Evolutionary conservation across 2,329 filamentous ascomycete species (phyloP).

Genomic region (Cryphonectria parasitica): DNA sequence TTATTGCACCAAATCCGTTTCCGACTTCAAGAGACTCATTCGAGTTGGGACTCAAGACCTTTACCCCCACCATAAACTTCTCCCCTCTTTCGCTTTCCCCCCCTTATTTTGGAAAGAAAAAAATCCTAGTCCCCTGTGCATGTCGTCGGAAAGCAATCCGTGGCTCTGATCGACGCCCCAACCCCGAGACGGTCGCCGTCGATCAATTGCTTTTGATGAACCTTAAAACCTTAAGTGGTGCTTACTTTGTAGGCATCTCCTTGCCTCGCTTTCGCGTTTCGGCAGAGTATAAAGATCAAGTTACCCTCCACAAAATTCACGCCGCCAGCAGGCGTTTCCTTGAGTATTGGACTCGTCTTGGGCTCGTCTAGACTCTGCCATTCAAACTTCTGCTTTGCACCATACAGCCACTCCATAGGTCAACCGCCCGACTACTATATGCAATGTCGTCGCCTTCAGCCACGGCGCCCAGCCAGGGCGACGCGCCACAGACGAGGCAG

Average conservation of each 20-base stretch:
- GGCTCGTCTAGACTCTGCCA: not conserved
- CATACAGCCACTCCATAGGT: not conserved
- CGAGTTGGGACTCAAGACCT: not conserved
- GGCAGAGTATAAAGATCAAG: not conserved
- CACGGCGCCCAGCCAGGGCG: slow-evolving; percentile 17
- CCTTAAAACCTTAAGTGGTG: not conserved
- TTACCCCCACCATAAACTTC: not conserved
- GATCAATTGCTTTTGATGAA: not conserved
- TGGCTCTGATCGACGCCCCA: not conserved
- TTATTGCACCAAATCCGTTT: not conserved
- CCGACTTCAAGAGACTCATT: not conserved
- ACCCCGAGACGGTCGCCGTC: not conserved
- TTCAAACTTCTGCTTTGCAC: not conserved
- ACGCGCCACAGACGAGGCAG: slow-evolving; percentile 26
- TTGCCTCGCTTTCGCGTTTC: not conserved
- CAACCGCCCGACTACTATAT: not conserved
- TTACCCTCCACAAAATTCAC: not conserved
- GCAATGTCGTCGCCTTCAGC: slow-evolving; percentile 22
- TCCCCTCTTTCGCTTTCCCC: not conserved
- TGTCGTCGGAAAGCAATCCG: not conserved
- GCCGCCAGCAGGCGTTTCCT: not conserved
- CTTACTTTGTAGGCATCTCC: not conserved
- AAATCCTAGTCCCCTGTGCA: not conserved
- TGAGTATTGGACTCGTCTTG: not conserved
- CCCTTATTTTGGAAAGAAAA: not conserved